Evolutionary conservation across 257 asterid species (phyloP).

Genomic region (Coffea eugenioides): DNA sequence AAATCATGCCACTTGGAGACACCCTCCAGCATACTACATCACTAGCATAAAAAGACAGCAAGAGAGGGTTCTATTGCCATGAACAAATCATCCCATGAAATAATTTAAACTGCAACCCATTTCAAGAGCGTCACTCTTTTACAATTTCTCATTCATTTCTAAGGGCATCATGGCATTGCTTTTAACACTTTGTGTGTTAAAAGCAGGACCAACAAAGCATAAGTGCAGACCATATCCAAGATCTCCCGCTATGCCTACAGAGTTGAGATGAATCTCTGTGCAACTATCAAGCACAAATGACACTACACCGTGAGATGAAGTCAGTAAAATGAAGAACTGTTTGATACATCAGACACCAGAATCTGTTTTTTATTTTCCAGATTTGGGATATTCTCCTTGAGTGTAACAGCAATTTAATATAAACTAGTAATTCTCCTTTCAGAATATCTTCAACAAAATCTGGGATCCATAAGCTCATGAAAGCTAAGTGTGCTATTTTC

Average conservation of each 20-base stretch:
- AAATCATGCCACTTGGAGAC: background rate
- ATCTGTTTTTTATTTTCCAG: background rate
- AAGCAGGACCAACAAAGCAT: background rate
- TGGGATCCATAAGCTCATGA: background rate
- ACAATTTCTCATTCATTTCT: background rate
- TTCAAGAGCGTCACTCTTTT: background rate
- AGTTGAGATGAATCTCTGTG: background rate
- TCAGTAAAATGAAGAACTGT: background rate
- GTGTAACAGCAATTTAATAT: background rate
- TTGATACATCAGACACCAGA: background rate
- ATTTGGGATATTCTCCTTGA: background rate
- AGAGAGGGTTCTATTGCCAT: background rate
- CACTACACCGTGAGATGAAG: background rate
- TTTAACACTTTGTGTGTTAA: background rate
- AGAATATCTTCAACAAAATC: background rate
- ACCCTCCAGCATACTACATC: background rate
- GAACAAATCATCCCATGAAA: background rate
- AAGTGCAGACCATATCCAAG: background rate
- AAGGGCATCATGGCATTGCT: background rate
- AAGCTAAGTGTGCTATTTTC: background rate
- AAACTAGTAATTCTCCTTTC: background rate
- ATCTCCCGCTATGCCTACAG: background rate
- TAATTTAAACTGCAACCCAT: background rate
- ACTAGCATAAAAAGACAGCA: background rate
- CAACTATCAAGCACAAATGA: background rate